Evolutionary conservation across 192 early-diverging fungal species (phyloP), one percentile per base, ranked within the genome.

Genomic region (Coemansia sp.): DNA sequence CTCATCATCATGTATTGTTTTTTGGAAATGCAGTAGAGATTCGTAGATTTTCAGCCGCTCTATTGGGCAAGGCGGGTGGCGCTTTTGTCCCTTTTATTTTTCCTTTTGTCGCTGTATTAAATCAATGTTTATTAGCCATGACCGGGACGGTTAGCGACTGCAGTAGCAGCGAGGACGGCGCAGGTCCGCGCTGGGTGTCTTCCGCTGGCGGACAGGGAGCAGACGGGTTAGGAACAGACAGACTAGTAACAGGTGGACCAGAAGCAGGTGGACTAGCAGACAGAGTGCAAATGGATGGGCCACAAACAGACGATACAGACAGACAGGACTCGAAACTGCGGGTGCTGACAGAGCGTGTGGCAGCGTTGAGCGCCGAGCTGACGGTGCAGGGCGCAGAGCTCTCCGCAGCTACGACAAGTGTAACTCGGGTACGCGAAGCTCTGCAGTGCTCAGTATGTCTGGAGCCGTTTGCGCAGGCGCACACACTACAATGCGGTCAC

Each of bases 401-500:
- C 8, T 37, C 47, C 5, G 45, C 50, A 3, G 63, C 67, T 14
- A 56, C 65, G 10, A 27, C 11, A 17, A 41, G 55, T 16, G 3
- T 64, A 23, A 23, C 59, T 43, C 68, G 64, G 38, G 43, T 80
- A 25, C 31, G 38, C 21, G 52, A 65, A 37, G 51, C 70, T 14
- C 57, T 80, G 5, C 71, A 70, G 59, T 83, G 81, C 61, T 55
- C 81, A 10, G 65, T 83, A 3, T 83, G 81, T 43, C 58, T 77
- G 10, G 81, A 83, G 21, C 51, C 73, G 16, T 72, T 74, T 41
- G 37, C 58, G 0, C 62, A 64, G 37, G 75, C 81, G 11, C 69
- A 69, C 39, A 64, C 75, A 25, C 72, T 83, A 11, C 71, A 47
- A 14, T 83, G 81, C 37, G 81, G 81, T 6, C 81, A 83, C 51